A percentile compares a stretch with the other conserved stretches of the same genome.
Conservation (phyloP, 169 alveolate genomes). For the Eimeria zaria region DNA sequence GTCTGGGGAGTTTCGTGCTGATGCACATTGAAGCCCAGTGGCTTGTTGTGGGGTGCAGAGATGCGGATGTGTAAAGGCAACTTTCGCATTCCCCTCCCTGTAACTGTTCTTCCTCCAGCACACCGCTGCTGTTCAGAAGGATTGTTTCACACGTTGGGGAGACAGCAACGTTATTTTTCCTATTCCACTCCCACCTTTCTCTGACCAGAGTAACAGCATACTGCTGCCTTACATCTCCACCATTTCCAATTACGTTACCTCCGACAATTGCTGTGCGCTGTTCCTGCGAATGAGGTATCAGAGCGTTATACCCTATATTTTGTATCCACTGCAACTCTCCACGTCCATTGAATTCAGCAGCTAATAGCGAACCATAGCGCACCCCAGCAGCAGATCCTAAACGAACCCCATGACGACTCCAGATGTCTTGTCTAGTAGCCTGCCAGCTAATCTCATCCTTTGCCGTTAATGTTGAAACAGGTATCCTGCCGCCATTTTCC, state of each 20-base stretch:
- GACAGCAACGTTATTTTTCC: background rate
- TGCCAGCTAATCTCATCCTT: constrained; percentile 2
- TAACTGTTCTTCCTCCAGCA: background rate
- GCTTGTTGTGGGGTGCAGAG: constrained; percentile 17
- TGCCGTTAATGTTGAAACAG: background rate
- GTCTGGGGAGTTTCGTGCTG: constrained; percentile 7
- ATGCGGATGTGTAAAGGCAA: constrained; percentile 50
- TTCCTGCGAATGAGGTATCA: background rate
- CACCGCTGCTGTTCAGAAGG: constrained; percentile 28
- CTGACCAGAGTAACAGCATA: constrained; percentile 39
- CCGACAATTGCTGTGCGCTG: constrained; percentile 35
- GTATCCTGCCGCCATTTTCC: background rate
- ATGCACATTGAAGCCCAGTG: constrained; percentile 44
- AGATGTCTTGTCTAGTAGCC: constrained; percentile 13
- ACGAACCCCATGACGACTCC: constrained; percentile 60
- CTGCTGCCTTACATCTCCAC: background rate
- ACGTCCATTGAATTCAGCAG: constrained; percentile 28
- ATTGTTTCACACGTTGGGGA: constrained; percentile 37
- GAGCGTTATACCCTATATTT: background rate
- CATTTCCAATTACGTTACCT: background rate
- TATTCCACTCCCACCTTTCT: constrained; percentile 36
- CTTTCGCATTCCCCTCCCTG: constrained; percentile 8
- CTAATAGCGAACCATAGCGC: constrained; percentile 37
- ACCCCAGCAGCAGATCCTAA: constrained; percentile 35
- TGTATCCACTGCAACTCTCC: constrained; percentile 17